Evolutionary conservation across 2,329 filamentous ascomycete genomes (phyloP), one percentile per base, ranked within the genome.

Genomic region (Corynespora cassiicola): DNA sequence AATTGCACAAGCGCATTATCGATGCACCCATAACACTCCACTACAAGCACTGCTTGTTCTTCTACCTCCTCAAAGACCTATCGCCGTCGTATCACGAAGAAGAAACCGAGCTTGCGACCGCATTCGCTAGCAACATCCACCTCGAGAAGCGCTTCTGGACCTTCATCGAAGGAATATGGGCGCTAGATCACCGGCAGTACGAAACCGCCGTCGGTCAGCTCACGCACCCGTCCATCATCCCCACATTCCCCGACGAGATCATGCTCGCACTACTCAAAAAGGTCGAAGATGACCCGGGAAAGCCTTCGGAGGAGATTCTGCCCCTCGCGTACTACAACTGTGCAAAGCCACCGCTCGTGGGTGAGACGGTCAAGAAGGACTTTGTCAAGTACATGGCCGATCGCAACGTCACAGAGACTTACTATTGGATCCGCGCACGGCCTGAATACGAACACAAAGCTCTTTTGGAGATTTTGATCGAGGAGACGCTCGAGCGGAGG

Each of bases 221-320:
- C 10, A 85, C 88, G 4, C 86, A 94, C 56, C 89, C 90, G 0
- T 88, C 86, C 2, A 77, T 95, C 4, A 83, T 86, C 14, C 84
- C 87, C 22, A 90, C 90, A 36, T 95, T 94, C 58, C 80, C 87
- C 39, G 88, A 94, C 68, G 87, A 95, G 45, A 91, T 95, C 35
- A 77, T 94, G 52, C 78, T 79, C 17, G 78, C 79, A 4, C 79
- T 94, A 4, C 81, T 88, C 34, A 77, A 79, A 5, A 47, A 44
- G 31, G 26, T 71, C 77, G 37, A 47, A 2, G 45, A 54, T 31
- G 73, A 75, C 39, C n/a, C n/a, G n/a, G 81, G 54, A 77, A 73
- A 6, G 20, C 6, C 9, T 12, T 5, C 15, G 12, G 39, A 38
- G 15, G 53, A 64, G 31, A 43, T 61, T 17, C 75, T 91, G 2